These are phyloP conservation scores for Chlorella sp. DNA, from an alignment of 139 green algal genomes.

Conservation along the genomic window DNA sequence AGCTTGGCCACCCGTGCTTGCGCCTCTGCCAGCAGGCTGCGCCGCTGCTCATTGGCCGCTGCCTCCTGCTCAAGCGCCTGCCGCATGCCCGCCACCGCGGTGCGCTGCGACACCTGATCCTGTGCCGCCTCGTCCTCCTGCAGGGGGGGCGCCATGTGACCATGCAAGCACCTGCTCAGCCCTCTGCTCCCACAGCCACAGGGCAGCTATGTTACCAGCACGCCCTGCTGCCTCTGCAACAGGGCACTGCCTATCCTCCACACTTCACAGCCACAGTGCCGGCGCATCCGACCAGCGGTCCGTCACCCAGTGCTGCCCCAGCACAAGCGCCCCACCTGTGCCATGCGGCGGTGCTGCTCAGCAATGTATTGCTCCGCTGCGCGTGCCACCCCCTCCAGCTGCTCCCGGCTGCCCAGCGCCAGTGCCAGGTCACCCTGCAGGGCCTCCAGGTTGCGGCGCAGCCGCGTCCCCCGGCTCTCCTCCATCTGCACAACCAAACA, in stretches of 20 bases:
- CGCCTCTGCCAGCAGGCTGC: constrained; percentile 35
- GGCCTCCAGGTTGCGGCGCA: constrained; percentile 32
- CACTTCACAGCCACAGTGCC: too few species aligned
- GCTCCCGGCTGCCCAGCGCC: constrained; percentile 1
- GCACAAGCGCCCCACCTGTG: not conserved
- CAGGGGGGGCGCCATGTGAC: not conserved
- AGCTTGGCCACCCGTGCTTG: constrained; percentile 23
- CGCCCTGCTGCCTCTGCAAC: not conserved
- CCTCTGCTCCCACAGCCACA: too few species aligned
- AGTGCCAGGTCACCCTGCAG: constrained; percentile 41
- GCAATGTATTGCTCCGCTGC: constrained; percentile 21
- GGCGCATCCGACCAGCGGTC: too few species aligned
- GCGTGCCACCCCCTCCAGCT: constrained; percentile 15
- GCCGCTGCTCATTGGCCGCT: constrained; percentile 37
- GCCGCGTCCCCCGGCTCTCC: constrained; percentile 27
- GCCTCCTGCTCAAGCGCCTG: not conserved
- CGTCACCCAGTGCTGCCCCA: too few species aligned
- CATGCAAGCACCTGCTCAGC: too few species aligned
- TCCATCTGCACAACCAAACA: constrained; percentile 38
- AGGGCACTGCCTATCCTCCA: not conserved
- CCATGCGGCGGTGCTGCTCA: constrained; percentile 27
- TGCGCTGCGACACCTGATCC: constrained; percentile 12
- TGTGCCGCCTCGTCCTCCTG: not conserved
- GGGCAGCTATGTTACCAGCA: too few species aligned
- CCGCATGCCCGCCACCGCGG: constrained; percentile 12